A percentile compares a stretch with the other conserved stretches of the same genome.
These are phyloP conservation scores for Heliamphora exappendiculata DNA, from an alignment of 148 eudicot genomes.

Conservation along the genomic window DNA sequence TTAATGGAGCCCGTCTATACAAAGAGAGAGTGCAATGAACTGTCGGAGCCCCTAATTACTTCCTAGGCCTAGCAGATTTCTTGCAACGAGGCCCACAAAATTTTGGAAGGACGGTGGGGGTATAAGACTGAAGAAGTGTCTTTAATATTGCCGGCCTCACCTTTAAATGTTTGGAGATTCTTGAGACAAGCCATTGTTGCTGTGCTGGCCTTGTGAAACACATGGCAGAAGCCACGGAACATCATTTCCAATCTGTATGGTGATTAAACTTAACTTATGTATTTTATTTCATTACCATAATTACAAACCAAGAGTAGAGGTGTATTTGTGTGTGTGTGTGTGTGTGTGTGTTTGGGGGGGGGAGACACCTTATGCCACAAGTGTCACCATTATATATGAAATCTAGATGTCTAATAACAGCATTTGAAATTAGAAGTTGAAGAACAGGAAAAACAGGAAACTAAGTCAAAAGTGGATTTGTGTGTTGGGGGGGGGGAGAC, in stretches of 20 bases:
- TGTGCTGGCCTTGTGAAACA: slow-evolving; percentile 11
- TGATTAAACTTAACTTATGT: not conserved
- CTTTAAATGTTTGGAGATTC: slow-evolving; percentile 14
- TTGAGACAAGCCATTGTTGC: slow-evolving; percentile 1
- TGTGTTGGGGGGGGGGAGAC: too few relatives aligned
- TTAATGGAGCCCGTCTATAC: not conserved
- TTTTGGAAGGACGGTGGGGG: not conserved
- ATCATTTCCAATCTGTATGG: slow-evolving; percentile 15
- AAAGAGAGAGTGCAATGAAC: not conserved
- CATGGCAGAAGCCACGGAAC: slow-evolving; percentile 19
- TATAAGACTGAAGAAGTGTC: slow-evolving; percentile 1
- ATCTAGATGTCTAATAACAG: not conserved
- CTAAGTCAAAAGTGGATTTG: too few relatives aligned
- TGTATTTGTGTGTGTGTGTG: too few relatives aligned
- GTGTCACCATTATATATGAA: not conserved
- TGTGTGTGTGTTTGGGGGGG: too few relatives aligned
- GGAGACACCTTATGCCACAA: not conserved
- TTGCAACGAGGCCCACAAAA: not conserved
- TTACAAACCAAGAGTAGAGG: not conserved
- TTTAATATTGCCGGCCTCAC: slow-evolving; percentile 1
- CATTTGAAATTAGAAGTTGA: not conserved
- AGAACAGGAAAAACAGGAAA: not conserved
- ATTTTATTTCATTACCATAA: not conserved
- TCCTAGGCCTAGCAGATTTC: not conserved
- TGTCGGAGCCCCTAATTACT: not conserved